phyloP scores from a whole-genome alignment of 371 early-diverging fungal species.

The Actinomortierella wolfii region DNA sequence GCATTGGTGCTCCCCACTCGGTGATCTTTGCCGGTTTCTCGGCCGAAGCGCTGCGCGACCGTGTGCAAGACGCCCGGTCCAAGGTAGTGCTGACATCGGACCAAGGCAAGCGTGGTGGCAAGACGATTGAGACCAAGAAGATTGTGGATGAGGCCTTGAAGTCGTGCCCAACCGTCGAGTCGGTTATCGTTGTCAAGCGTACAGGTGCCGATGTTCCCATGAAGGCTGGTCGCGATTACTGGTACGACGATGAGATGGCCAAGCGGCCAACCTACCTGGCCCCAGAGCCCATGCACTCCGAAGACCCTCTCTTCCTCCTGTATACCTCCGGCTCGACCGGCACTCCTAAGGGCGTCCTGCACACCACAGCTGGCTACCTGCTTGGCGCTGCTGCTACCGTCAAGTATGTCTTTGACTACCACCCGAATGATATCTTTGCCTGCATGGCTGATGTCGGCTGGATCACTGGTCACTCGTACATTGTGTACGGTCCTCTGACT shows the following conservation, averaged over 20 bases:
- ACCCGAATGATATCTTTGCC: conserved; percentile 82
- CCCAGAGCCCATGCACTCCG: conserved; percentile 82
- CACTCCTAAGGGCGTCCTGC: conserved; percentile 92
- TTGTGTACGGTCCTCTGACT: conserved; percentile 94
- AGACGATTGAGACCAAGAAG: conserved; percentile 85
- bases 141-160: conserved; percentile 90
- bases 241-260: conserved; percentile 86
- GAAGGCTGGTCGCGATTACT: conserved; percentile 75
- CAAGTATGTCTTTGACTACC: conserved; percentile 92
- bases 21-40: conserved; percentile 97
- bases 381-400: conserved; percentile 87
- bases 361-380: conserved; percentile 95
- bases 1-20: conserved; percentile 88
- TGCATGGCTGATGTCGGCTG: conserved; percentile 87
- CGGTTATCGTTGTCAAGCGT: conserved; percentile 87
- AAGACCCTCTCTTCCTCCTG: conserved; percentile 95
- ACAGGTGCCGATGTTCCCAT: conserved; percentile 83
- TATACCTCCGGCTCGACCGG: conserved; percentile 97
- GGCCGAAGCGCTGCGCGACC: conserved; percentile 83
- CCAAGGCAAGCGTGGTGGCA: conserved; percentile 90
- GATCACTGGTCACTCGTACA: conserved; percentile 89
- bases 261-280: conserved; percentile 81
- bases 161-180: conserved; percentile 74
- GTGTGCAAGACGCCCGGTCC: conserved; percentile 79
- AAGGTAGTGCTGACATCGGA: conserved; percentile 84